Base-by-base conservation (phyloP, 1,139 yeast species). In the Saccharomyces hybrid region DNA sequence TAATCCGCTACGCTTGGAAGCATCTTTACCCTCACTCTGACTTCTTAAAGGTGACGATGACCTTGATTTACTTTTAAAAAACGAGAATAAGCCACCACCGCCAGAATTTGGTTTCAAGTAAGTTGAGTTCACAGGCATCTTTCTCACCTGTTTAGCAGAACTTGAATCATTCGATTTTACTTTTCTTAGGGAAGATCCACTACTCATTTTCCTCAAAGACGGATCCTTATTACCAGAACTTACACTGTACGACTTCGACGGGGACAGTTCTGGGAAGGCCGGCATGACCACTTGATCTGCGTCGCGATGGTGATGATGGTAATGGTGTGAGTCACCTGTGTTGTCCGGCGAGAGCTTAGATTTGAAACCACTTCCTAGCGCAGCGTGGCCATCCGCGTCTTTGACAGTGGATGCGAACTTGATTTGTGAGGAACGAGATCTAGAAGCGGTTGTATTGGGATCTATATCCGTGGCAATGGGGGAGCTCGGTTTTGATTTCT, bases 351-450 rank as follows among this genome's bases (percentile, higher is more conserved):
- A 38, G 11, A 16, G 25, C 6, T 8, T 38, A 9, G 44, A 38
- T 5, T 38, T 38, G 13, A 56, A 14, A 25, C 23, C 23, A 19
- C 52, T 55, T 3, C 61, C 61, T 29, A 58, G 34, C 3, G 61
- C 60, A 41, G 55, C 53, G 14, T 52, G 38, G 7, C 61, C 64
- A 47, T 60, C 62, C n/a, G 27, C 52, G 14, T 56, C 47, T 25
- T 57, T 56, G 11, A 60, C 63, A 13, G 53, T 52, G 3, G 64
- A 52, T 3, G 62, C 64, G 47, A 62, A 62, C 49, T 62, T 59
- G 14, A 62, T 61, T 47, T 56, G 61, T n/a, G 59, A 51, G 4
- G 56, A 41, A 11, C 56, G 61, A 29, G 56, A 56, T 16, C 51
- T 55, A 16, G 50, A 38, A 4, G 23, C 25, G 13, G 3, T 38